Evolutionary conservation across 306 rosid genomes (phyloP).

Genomic region (Mucuna pruriens): DNA sequence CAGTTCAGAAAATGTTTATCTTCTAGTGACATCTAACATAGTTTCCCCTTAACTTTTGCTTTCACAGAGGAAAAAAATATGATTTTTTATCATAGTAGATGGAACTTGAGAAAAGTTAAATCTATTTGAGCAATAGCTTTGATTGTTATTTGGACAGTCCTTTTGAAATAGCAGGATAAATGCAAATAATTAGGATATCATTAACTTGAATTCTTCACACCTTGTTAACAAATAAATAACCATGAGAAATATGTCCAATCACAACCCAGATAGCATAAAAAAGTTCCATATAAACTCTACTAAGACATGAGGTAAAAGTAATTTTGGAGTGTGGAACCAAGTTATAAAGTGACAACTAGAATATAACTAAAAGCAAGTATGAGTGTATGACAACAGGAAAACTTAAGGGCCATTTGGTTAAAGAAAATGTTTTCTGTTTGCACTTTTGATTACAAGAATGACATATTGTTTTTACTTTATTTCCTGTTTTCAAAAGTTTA

Average conservation of each 20-base stretch:
- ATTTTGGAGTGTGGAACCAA: background rate
- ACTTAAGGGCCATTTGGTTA: background rate
- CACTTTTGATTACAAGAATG: background rate
- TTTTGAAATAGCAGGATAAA: background rate
- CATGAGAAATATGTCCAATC: background rate
- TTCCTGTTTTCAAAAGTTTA: background rate
- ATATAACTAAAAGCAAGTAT: background rate
- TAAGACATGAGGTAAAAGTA: background rate
- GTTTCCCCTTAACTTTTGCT: background rate
- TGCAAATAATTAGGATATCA: background rate
- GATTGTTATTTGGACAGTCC: background rate
- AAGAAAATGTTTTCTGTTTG: background rate
- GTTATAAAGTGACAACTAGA: background rate
- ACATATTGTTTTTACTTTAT: background rate
- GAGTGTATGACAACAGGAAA: background rate
- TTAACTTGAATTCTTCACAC: background rate
- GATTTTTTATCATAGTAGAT: background rate
- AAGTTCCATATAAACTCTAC: background rate
- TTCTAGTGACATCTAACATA: background rate
- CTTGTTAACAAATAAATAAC: background rate
- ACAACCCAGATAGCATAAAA: background rate
- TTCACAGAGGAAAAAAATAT: background rate
- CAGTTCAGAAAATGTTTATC: background rate
- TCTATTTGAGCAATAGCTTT: background rate
- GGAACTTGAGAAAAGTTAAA: background rate